These are phyloP conservation scores for Fistulifera solaris DNA, from an alignment of 108 stramenopile species.

Conservation along the genomic window DNA sequence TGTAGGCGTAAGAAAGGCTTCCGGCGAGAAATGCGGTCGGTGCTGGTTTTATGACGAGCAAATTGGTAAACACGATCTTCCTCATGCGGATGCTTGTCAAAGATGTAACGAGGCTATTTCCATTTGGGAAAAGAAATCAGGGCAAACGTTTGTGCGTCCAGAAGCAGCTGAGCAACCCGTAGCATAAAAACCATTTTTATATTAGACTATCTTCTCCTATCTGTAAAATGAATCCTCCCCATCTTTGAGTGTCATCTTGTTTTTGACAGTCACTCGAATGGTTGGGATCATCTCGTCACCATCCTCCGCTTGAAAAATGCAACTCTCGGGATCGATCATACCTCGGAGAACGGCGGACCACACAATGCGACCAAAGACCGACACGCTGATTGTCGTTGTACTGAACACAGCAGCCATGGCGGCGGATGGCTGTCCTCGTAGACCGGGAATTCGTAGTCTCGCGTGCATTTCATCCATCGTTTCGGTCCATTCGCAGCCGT, in stretches of 20 bases:
- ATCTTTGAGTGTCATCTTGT: conserved; percentile 22
- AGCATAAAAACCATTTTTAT: conserved; percentile 8
- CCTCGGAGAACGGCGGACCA: conserved; percentile 33
- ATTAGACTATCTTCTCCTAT: conserved; percentile 48
- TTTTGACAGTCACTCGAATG: conserved; percentile 23
- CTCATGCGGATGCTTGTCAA: conserved; percentile 68
- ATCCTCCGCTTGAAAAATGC: conserved; percentile 21
- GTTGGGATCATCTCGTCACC: conserved; percentile 35
- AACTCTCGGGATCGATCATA: conserved; percentile 15
- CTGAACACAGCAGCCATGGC: conserved; percentile 20
- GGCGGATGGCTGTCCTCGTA: conserved; percentile 40
- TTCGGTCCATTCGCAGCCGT: conserved; percentile 42
- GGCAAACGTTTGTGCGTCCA: conserved; percentile 33
- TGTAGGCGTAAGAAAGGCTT: conserved; percentile 74
- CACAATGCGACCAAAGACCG: conserved; percentile 40
- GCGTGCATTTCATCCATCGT: conserved; percentile 25
- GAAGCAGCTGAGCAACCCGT: background rate
- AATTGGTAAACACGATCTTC: conserved; percentile 48
- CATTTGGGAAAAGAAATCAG: conserved; percentile 65
- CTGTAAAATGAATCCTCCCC: conserved; percentile 44
- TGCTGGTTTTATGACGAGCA: conserved; percentile 87
- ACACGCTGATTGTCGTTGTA: conserved; percentile 29
- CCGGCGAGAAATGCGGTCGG: conserved; percentile 76
- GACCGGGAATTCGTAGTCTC: conserved; percentile 34
- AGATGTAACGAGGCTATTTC: conserved; percentile 75